Conservation (phyloP, 2,329 filamentous ascomycete genomes). For the Fusarium subglutinans region DNA sequence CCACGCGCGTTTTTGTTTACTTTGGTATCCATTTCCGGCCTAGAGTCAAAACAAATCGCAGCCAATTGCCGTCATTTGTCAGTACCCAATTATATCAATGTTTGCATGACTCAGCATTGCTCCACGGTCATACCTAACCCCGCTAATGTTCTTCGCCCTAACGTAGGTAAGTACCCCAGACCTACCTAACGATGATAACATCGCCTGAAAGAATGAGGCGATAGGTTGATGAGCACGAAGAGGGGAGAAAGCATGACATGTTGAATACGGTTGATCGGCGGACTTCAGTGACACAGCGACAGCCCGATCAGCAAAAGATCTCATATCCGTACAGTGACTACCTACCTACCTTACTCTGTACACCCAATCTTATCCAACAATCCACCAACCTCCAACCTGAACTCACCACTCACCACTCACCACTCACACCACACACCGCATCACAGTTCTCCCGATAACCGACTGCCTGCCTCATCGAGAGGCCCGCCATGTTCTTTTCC, state of each 20-base stretch:
- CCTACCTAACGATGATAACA: conserved; percentile 33
- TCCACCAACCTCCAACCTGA: conserved; percentile 2
- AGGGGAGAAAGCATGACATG: conserved; percentile 35
- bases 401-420: conserved; percentile 1
- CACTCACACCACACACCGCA: conserved; percentile 2
- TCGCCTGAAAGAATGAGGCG: conserved; percentile 25
- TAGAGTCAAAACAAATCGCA: conserved; percentile 44
- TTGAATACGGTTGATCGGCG: conserved; percentile 30
- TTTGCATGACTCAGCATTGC: conserved; percentile 7
- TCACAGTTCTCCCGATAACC: conserved; percentile 9
- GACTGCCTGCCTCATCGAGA: conserved; percentile 13
- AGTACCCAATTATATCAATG: conserved; percentile 2
- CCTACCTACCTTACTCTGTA: not conserved
- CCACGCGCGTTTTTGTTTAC: conserved; percentile 55
- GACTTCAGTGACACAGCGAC: conserved; percentile 4
- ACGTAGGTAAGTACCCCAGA: conserved; percentile 14
- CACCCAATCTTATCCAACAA: conserved; percentile 1
- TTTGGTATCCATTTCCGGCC: conserved; percentile 47
- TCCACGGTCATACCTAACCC: conserved; percentile 23
- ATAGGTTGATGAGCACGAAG: conserved; percentile 17
- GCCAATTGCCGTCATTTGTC: conserved; percentile 23
- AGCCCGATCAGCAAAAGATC: conserved; percentile 1
- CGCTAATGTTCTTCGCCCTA: conserved; percentile 20
- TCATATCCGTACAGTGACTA: not conserved
- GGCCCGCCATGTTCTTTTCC: conserved; percentile 51